phyloP scores from a whole-genome alignment of 2,329 filamentous ascomycete species.

The Fusarium metavorans region DNA sequence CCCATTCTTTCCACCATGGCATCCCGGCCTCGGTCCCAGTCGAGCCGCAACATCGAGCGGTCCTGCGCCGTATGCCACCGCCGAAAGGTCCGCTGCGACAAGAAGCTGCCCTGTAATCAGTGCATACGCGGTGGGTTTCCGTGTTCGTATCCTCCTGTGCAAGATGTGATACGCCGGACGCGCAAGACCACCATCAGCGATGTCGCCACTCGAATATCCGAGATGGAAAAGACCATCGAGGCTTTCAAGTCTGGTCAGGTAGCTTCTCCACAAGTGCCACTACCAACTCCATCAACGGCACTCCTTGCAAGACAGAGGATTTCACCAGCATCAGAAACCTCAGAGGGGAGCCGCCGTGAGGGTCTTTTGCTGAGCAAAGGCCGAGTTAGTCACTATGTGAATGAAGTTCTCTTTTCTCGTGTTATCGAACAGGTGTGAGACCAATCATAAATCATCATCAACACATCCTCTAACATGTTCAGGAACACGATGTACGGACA shows the following conservation, averaged over 20 bases:
- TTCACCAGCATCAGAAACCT: neutral
- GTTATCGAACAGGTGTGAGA: conserved; percentile 50
- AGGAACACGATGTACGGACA: conserved; percentile 43
- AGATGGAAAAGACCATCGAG: conserved; percentile 48
- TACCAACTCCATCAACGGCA: neutral
- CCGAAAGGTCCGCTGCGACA: conserved; percentile 79
- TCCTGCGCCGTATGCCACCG: conserved; percentile 58
- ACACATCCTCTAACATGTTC: neutral
- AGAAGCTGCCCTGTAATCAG: conserved; percentile 76
- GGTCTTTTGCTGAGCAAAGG: conserved; percentile 50
- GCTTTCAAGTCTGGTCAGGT: conserved; percentile 1
- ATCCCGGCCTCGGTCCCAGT: conserved; percentile 22
- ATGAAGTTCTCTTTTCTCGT: conserved; percentile 51
- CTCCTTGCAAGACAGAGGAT: neutral
- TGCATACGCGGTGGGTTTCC: conserved; percentile 63
- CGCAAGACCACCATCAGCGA: conserved; percentile 49
- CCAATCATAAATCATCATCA: neutral
- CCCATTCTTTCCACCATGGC: conserved; percentile 5
- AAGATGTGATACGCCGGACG: conserved; percentile 40
- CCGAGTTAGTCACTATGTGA: conserved; percentile 51
- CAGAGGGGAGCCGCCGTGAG: neutral
- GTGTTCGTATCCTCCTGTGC: conserved; percentile 47
- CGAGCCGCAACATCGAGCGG: conserved; percentile 32
- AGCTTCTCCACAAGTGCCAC: conserved; percentile 9
- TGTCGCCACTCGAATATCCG: conserved; percentile 51